Base-by-base conservation (phyloP, 176 grass and related monocot species). In the Musa beccarii region DNA sequence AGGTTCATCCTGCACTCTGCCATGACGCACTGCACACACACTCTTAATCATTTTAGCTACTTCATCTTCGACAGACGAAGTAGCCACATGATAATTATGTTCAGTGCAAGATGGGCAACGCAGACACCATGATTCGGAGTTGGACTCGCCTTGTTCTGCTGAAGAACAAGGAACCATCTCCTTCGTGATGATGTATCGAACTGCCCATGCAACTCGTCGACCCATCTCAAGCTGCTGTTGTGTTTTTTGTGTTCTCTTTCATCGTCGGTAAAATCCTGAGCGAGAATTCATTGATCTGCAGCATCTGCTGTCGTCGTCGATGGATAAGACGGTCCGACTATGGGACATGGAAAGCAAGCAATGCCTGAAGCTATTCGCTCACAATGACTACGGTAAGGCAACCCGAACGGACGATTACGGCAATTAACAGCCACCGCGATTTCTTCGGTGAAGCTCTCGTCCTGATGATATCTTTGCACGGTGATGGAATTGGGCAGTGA, bases 261-360 rank as follows among this genome's bases (percentile, higher is more conserved):
- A 66, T 66, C 21, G 22, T 66, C 12, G 21, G 5, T 28, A 65
- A 25, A 11, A 65, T 10, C 24, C 23, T 43, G 34, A 43, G 34
- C 4, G 6, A 6, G 34, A 43, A 6, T 5, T 43, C 34, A 43
- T 43, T 43, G 65, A 26, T 19, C 5, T 63, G 71, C 79, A 86
- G 84, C 79, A 79, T 16, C 49, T 98, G 79, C 79, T 96, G 59
- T 96, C 93, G 15, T 90, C 93, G 24, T 92, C 93, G 52, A 97
- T 97, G 90, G 94, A 97, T 71, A 93, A 93, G 83, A 98, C 94
- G n/a, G 94, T 98, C 51, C 78, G 94, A 84, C 81, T 98, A 34
- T 98, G 94, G 94, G 88, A 98, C 80, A 77, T 87, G 73, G 90
- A 76, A 53, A 84, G 73, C 7, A 85, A 91, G 72, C 16, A 80